Evolutionary conservation across 768 basidiomycete genomes (phyloP), one percentile per base, ranked within the genome.

Genomic region (Auricularia sp.): DNA sequence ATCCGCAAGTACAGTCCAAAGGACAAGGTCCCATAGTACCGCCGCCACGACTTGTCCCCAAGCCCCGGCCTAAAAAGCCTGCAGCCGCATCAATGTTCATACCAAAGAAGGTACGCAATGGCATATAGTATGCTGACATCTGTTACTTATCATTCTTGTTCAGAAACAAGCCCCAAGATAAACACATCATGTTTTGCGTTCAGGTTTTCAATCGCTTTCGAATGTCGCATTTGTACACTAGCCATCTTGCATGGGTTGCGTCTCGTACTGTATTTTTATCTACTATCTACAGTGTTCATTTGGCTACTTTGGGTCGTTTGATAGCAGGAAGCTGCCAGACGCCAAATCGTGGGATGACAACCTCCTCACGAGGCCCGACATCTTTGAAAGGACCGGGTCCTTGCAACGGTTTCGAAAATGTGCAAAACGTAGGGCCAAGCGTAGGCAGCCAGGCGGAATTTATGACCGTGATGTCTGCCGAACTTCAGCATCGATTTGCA

Each of bases 261-360:
- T 18, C 47, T 8, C 23, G 11, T 14, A 59, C 34, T 33, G 29
- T 23, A 29, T 59, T 29, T 29, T 14, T 33, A 33, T 8, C 14
- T 59, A 33, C 23, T 59, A 23, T 34, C 56, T 8, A 29, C 8
- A 59, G 7, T 6, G 6, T 59, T 14, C 56, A n/a, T 23, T 33
- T 59, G 4, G 8, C 11, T 4, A 10, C 23, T 59, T 59, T 35
- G 8, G 14, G 10, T 42, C 56, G 56, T 3, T 69, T 76, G n/a
- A 93, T 78, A 2, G 91, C 82, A 36, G 94, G 92, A 64, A 99
- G 75, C 72, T 96, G 91, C 87, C 95, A 95, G 6, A 85, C 85
- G 10, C 93, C 93, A 73, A 94, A 98, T 62, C 82, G 84, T 0
- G 96, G 96, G 60, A 87, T 84, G 10, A 87, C 84, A 81, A 93